Base-by-base conservation (phyloP, 2,329 filamentous ascomycete species). In the Alternaria burnsii region DNA sequence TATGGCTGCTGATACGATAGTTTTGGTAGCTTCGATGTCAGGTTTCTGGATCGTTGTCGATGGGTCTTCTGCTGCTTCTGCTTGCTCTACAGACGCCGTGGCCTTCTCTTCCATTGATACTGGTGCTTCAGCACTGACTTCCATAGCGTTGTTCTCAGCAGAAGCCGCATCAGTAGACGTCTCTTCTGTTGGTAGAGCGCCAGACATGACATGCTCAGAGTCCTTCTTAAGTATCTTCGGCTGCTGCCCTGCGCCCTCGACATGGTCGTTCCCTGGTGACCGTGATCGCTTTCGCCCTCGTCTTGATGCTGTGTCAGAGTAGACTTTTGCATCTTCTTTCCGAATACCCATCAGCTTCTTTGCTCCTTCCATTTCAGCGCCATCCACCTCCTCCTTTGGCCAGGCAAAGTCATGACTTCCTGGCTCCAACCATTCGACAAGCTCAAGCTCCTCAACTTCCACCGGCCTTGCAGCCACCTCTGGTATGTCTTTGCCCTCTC, bases 401-500 rank as follows among this genome's bases (percentile, higher is more conserved):
- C 91, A 96, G 38, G 87, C 83, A 80, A 90, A 92, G 47, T 87
- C 82, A 81, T 98, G 94, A 50, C 87, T 88, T 2, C 93, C 94
- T 2, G 91, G 91, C 70, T 94, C 91, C 83, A 86, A 81, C 84
- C 92, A 99, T 75, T 97, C 92, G 8, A 96, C 74, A 59, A 98
- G 79, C 76, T 96, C 91, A 68, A 97, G 79, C 38, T 93, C 87
- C 47, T 86, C 79, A 0, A 97, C 92, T 53, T 92, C 88, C 40
- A 98, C 92, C 2, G 91, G 87, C 58, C 94, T 84, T 55, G 91
- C 88, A 75, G 93, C 85, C 60, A 99, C 95, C 76, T 97, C 91
- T 0, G 95, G 95, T 16, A 97, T 89, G 36, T 92, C 88, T 73
- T 91, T 93, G 16, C 95, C 95, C 76, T 94, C 92, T 50, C 95